phyloP scores from a whole-genome alignment of 768 basidiomycete species.

The Porpolomopsis calyptriformis region DNA sequence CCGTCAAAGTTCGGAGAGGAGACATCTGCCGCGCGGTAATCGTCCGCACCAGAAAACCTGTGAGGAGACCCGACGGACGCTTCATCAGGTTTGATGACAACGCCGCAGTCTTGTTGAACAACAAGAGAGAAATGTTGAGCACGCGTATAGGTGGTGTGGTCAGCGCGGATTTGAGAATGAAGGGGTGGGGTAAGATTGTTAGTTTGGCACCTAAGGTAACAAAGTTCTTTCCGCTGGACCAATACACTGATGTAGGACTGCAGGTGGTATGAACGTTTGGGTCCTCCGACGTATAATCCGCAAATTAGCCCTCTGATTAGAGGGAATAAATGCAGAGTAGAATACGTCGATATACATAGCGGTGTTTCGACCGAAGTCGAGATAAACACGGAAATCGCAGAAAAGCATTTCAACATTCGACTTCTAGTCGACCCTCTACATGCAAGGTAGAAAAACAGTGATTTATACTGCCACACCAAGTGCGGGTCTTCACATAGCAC shows the following conservation, averaged over 20 bases:
- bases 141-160: constrained; percentile 88
- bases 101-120: constrained; percentile 86
- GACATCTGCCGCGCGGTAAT: constrained; percentile 95
- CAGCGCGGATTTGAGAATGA: constrained; percentile 79
- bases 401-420: not conserved
- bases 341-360: too few relatives aligned
- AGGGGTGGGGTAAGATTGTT: constrained; percentile 92
- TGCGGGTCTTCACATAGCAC: constrained; percentile 1
- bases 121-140: constrained; percentile 92
- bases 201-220: constrained; percentile 82
- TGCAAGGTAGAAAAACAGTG: not conserved
- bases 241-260: not conserved
- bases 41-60: constrained; percentile 83
- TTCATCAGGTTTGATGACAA: constrained; percentile 92
- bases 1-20: constrained; percentile 84
- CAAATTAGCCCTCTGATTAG: too few relatives aligned
- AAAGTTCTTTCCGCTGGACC: not conserved
- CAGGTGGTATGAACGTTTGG: not conserved
- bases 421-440: not conserved
- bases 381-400: too few relatives aligned
- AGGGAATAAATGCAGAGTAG: too few relatives aligned
- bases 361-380: too few relatives aligned
- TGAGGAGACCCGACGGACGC: constrained; percentile 80
- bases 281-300: too few relatives aligned
- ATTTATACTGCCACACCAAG: not conserved